Conservation (phyloP, 2,329 filamentous ascomycete genomes). For the Aspergillus eucalypticola region DNA sequence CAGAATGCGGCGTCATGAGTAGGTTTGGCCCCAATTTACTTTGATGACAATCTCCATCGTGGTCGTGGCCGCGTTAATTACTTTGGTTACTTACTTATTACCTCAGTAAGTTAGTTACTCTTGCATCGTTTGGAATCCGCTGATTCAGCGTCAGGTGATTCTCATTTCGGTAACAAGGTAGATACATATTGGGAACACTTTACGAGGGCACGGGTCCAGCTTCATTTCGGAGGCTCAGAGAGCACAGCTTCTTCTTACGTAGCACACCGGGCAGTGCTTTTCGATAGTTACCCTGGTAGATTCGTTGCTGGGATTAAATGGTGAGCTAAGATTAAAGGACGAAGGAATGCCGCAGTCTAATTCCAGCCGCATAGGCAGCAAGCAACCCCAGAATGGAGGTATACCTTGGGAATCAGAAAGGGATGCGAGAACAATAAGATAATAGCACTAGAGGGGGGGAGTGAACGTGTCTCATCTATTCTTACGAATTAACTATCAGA, state of each 20-base stretch:
- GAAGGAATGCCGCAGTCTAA: conserved; percentile 2
- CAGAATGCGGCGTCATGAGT: conserved; percentile 4
- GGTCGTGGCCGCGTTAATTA: background rate
- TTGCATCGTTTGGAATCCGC: background rate
- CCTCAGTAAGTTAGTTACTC: background rate
- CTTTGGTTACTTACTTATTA: background rate
- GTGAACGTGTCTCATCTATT: background rate
- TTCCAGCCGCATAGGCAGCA: background rate
- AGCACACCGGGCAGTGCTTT: background rate
- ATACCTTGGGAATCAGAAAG: background rate
- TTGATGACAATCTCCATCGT: too few species aligned
- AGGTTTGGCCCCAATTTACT: conserved; percentile 8
- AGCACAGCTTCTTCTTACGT: background rate
- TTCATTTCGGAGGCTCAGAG: background rate
- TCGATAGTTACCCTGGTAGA: background rate
- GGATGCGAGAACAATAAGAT: background rate
- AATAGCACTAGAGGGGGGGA: background rate
- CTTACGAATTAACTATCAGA: too few species aligned
- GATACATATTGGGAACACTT: background rate
- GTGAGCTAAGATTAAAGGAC: conserved; percentile 3
- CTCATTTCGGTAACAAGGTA: background rate
- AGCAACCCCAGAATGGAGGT: background rate
- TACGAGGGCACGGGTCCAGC: background rate
- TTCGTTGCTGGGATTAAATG: too few species aligned
- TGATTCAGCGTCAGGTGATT: background rate